Evolutionary conservation across 139 green algal genomes (phyloP).

Genomic region (Chlorella sp.): DNA sequence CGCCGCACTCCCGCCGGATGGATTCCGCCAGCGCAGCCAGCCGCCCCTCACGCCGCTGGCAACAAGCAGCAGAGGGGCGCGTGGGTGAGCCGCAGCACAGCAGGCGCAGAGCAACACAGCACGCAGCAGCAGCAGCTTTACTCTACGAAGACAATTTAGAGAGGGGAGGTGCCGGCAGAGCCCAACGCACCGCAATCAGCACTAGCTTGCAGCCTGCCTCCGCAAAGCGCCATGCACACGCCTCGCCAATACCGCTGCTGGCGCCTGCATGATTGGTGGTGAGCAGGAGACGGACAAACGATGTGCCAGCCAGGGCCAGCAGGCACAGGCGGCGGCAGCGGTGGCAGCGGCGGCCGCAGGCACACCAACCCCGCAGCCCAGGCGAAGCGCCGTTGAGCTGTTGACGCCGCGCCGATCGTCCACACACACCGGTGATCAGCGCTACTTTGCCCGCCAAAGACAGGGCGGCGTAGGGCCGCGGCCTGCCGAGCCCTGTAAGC

Average conservation of each 20-base stretch:
- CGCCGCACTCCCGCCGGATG: constrained; percentile 27
- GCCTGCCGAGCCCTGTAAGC: neutral
- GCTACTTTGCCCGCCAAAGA: constrained; percentile 52
- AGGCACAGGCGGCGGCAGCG: neutral
- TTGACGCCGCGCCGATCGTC: neutral
- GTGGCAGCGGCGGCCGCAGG: neutral
- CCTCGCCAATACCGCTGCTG: constrained; percentile 79
- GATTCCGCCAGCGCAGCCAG: constrained; percentile 60
- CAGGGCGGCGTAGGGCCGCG: constrained; percentile 50
- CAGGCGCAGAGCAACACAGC: too few species aligned
- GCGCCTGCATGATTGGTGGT: constrained; percentile 67
- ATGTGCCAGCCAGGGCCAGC: neutral
- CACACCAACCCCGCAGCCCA: too few species aligned
- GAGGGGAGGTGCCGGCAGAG: too few species aligned
- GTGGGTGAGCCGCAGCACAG: too few species aligned
- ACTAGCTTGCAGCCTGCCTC: constrained; percentile 77
- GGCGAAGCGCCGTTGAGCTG: too few species aligned
- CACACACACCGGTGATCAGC: constrained; percentile 59
- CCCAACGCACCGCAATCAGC: constrained; percentile 57
- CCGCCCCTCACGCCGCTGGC: constrained; percentile 62
- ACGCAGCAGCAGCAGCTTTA: too few species aligned
- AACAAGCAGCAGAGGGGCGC: too few species aligned
- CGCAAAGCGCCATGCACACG: constrained; percentile 74
- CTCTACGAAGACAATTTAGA: too few species aligned
- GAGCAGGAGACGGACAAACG: neutral